Evolutionary conservation across 192 early-diverging fungal genomes (phyloP).

Genomic region (Powellomyces hirtus): DNA sequence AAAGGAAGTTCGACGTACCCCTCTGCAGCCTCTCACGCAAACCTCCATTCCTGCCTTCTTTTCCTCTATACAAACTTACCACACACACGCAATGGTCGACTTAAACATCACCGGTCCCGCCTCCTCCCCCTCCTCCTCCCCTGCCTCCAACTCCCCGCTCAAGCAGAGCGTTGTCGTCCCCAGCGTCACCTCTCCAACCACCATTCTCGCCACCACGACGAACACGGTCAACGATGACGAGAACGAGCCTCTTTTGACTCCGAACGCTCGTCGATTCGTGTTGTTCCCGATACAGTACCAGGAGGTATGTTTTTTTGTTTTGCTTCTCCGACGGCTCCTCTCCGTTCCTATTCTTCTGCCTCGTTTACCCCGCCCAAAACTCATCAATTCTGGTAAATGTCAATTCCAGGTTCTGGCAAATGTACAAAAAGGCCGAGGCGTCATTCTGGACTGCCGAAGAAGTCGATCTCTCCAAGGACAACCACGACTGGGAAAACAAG

Average conservation of each 20-base stretch:
- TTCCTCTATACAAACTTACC: no score
- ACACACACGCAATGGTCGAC: no score
- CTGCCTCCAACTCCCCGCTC: no score
- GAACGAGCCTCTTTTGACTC: conserved; percentile 47
- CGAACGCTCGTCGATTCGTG: conserved; percentile 41
- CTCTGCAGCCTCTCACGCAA: no score
- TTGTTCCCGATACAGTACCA: conserved; percentile 56
- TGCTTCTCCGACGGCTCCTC: neutral
- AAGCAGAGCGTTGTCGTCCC: neutral
- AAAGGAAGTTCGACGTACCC: no score
- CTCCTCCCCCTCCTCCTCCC: neutral
- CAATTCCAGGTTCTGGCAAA: conserved; percentile 73
- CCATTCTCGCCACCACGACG: neutral
- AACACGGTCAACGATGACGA: neutral
- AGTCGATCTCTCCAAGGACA: conserved; percentile 65
- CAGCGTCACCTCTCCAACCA: neutral
- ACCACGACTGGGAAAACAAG: conserved; percentile 61
- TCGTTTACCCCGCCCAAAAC: neutral
- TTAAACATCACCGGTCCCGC: neutral
- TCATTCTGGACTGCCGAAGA: conserved; percentile 98
- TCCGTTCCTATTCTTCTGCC: neutral
- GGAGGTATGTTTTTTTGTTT: conserved; percentile 28
- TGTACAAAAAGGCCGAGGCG: conserved; percentile 96
- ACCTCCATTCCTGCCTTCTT: no score
- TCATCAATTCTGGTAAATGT: neutral